Base-by-base conservation (phyloP, 164 flowering plant genomes). In the Taxillus chinensis region DNA sequence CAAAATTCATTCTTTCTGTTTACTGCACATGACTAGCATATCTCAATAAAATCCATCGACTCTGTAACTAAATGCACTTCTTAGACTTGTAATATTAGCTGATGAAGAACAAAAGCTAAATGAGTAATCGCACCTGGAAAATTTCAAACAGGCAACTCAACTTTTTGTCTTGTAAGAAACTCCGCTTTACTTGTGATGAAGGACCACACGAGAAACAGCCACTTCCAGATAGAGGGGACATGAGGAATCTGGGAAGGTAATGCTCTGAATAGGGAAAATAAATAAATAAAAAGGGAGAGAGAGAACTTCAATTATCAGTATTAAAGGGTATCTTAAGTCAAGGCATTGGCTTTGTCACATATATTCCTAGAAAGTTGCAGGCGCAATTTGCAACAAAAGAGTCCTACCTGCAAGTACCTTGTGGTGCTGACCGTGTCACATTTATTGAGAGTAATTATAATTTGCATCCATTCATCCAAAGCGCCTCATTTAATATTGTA, bases 291-390 rank as follows among this genome's bases (percentile, higher is more conserved):
- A 55, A 8, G 52, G 49, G 14, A 39, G 64, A 62, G 67, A 61
- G 57, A 64, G 60, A 71, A 72, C 68, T 68, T 65, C 27, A 46
- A 46, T 46, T 62, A 27, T 51, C 62, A 40, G 14, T 38, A 51
- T 40, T 49, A 51, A 57, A 41, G 55, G 12, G 66, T 62, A 57
- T 70, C 65, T 16, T 15, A 57, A 62, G 54, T 16, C 38, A 62
- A 62, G 54, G 63, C 62, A 64, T 55, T 66, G 45, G 45, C 48
- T 37, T 62, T 43, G 46, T 41, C 45, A 59, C 41, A 64, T 49
- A 46, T 61, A 72, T 72, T 72, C 72, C 67, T 62, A 58, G 62
- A 72, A 64, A 72, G 57, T 64, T 57, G 62, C 62, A 55, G 14
- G 51, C 27, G 69, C 65, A 55, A 54, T 57, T 57, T 61, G 57